Base-by-base conservation (phyloP, 2,329 filamentous ascomycete genomes). In the Beauveria sp. region DNA sequence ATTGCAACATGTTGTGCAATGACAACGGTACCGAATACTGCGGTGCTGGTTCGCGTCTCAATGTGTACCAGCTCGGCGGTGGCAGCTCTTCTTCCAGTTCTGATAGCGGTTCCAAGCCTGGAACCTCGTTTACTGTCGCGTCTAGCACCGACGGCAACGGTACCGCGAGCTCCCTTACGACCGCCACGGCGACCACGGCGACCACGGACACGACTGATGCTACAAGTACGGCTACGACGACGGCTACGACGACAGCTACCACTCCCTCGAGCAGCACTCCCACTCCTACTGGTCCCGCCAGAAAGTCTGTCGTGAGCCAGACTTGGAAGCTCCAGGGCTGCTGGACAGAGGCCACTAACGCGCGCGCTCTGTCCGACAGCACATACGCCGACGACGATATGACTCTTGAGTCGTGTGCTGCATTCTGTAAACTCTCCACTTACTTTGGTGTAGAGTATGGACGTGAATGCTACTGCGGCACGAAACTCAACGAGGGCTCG, bases 401-500 rank as follows among this genome's bases (percentile, higher is more conserved):
- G 74, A 73, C 71, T 0, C 70, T 76, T 3, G 72, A 75, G 22
- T 64, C 56, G 2, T 73, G 72, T 37, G 69, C 70, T 0, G 47
- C 61, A 1, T 73, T 70, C 56, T 75, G 73, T 18, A 62, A 66
- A 2, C 67, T 65, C 2, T 71, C 62, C 24, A 64, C 57, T 0
- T 75, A 70, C 61, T 75, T 75, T 51, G 73, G 72, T 0, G 61
- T 65, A 3, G 72, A 74, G 30, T 76, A 75, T 37, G 73, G 70
- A 3, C 59, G 72, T 0, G 73, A 77, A 59, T 77, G 75, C 57
- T 77, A 71, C 54, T 77, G 75, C 34, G 75, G 75, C 0, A 69
- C 75, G 24, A 62, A 52, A 1, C 62, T 76, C 3, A 69, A 68
- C 3, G 60, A 63, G 0, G 71, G 69, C 5, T 70, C 69, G 22